Evolutionary conservation across 2,329 filamentous ascomycete species (phyloP).

Genomic region (Talaromyces funiculosus): DNA sequence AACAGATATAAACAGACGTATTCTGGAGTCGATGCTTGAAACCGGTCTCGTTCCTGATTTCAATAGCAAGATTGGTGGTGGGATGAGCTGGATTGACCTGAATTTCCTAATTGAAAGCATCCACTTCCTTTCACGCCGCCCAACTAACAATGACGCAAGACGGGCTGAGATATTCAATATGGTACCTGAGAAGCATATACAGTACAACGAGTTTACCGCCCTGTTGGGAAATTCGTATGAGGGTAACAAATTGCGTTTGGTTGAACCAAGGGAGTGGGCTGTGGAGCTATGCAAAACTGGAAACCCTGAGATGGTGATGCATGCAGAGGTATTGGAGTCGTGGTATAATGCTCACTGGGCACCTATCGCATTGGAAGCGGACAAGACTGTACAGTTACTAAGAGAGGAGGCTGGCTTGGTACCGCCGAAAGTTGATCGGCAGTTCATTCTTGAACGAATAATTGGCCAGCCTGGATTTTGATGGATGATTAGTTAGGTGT

Average conservation of each 20-base stretch:
- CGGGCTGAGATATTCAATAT: not conserved
- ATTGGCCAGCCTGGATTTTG: slow-evolving; percentile 2
- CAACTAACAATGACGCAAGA: not conserved
- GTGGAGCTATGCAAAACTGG: not conserved
- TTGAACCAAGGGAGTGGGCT: not conserved
- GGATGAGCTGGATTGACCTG: slow-evolving; percentile 6
- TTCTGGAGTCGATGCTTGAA: not conserved
- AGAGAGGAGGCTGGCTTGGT: not conserved
- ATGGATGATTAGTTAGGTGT: not conserved
- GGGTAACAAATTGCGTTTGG: not conserved
- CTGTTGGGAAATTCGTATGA: not conserved
- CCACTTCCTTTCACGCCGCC: not conserved
- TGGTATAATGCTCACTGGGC: not conserved
- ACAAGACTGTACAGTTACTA: not conserved
- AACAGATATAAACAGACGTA: slow-evolving; percentile 4
- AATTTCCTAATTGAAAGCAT: not conserved
- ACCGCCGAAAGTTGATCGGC: not conserved
- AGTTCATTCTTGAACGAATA: not conserved
- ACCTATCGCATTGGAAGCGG: not conserved
- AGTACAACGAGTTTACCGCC: not conserved
- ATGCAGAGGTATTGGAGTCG: slow-evolving; percentile 1
- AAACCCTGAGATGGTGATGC: slow-evolving; percentile 4
- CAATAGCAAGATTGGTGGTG: not conserved
- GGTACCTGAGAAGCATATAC: not conserved
- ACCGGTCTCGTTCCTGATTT: slow-evolving; percentile 7